These are phyloP conservation scores for Aspergillus eucalypticola DNA, from an alignment of 2,329 filamentous ascomycete genomes.

Conservation along the genomic window DNA sequence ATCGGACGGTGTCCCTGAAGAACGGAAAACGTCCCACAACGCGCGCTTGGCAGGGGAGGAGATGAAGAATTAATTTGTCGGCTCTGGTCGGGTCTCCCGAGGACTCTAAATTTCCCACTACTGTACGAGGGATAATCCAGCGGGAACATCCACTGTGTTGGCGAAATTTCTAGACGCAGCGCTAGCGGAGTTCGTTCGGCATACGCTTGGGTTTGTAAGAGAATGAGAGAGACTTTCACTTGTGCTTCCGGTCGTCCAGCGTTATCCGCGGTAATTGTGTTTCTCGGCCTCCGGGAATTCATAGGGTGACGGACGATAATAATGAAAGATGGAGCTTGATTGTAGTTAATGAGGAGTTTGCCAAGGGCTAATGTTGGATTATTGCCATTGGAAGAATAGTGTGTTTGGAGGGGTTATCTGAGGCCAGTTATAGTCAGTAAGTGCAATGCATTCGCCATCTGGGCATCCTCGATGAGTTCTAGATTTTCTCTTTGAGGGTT, in stretches of 20 bases:
- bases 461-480: no score
- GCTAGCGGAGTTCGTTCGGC: constrained; percentile 24
- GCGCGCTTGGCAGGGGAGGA: constrained; percentile 26
- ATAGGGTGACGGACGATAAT: background rate
- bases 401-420: no score
- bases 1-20: constrained; percentile 24
- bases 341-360: no score
- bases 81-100: constrained; percentile 2
- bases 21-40: constrained; percentile 28
- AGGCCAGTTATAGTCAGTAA: no score
- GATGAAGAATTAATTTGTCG: constrained; percentile 20
- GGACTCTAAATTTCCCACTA: constrained; percentile 8
- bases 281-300: background rate
- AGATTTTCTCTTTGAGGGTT: no score
- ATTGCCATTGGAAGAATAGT: no score
- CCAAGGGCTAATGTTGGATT: no score
- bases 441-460: no score
- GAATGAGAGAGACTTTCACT: no score
- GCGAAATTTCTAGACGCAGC: constrained; percentile 32
- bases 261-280: background rate
- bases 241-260: background rate
- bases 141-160: constrained; percentile 12
- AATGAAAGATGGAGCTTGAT: background rate
- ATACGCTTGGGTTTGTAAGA: background rate
- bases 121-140: constrained; percentile 4